These are phyloP conservation scores for Cladophialophora immunda DNA, from an alignment of 2,329 filamentous ascomycete species.

Conservation along the genomic window DNA sequence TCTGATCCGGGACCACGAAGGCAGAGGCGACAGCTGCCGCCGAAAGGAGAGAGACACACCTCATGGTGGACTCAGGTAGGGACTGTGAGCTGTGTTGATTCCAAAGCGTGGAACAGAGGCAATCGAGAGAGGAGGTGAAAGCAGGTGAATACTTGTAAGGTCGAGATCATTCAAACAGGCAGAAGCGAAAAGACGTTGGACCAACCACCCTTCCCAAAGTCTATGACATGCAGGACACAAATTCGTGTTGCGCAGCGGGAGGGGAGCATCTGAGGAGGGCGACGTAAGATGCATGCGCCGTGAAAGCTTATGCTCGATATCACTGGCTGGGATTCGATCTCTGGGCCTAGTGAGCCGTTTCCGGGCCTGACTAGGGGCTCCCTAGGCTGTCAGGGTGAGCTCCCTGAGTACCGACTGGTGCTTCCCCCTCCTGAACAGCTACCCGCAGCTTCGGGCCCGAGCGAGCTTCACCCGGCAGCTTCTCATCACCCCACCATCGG, in stretches of 20 bases:
- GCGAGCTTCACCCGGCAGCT: neutral
- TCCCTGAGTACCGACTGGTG: neutral
- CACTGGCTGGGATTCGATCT: constrained; percentile 2
- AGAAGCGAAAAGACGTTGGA: constrained; percentile 23
- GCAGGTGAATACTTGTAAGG: neutral
- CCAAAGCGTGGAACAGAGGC: constrained; percentile 9
- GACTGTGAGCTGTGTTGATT: neutral
- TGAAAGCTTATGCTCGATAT: neutral
- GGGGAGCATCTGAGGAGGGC: constrained; percentile 13
- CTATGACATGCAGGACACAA: constrained; percentile 21
- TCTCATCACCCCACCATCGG: neutral
- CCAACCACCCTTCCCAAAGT: constrained; percentile 4
- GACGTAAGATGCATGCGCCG: constrained; percentile 5
- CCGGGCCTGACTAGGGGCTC: neutral
- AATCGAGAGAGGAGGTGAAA: constrained; percentile 6
- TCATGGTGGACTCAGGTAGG: constrained; percentile 32
- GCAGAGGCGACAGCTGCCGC: constrained; percentile 38
- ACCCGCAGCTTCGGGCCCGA: neutral
- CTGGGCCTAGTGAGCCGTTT: neutral
- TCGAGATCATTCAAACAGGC: constrained; percentile 19
- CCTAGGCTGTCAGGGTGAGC: neutral
- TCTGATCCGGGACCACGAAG: constrained; percentile 42
- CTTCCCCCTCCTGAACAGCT: neutral
- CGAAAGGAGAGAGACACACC: constrained; percentile 36
- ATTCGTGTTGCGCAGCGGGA: constrained; percentile 5